Evolutionary conservation across 2,329 filamentous ascomycete species (phyloP).

Genomic region (Exophiala mesophila): DNA sequence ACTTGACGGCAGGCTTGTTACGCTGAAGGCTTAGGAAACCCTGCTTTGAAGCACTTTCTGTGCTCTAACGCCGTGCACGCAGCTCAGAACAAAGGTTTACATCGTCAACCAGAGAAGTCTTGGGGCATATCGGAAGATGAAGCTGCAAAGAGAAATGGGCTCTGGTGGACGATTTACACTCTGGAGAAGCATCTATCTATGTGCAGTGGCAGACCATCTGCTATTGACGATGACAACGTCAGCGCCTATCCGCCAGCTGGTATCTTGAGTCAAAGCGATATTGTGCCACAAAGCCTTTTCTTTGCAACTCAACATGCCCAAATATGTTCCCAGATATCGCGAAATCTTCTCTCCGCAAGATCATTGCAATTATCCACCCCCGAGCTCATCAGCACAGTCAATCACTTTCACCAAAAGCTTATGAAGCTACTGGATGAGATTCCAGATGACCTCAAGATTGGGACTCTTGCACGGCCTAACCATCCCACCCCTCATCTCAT

Average conservation of each 20-base stretch:
- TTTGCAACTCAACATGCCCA: slow-evolving; percentile 1
- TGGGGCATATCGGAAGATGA: slow-evolving; percentile 9
- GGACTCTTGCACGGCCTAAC: slow-evolving; percentile 1
- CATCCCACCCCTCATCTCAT: slow-evolving; percentile 2
- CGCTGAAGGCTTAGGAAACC: slow-evolving; percentile 6
- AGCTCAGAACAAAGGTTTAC: slow-evolving; percentile 9
- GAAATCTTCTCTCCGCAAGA: slow-evolving; percentile 7
- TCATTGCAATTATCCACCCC: slow-evolving; percentile 1
- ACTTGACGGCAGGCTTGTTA: slow-evolving; percentile 2
- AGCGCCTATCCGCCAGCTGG: slow-evolving; percentile 3
- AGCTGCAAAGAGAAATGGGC: slow-evolving; percentile 3
- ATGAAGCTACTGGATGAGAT: slow-evolving; percentile 4
- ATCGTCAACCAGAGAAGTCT: slow-evolving; percentile 9
- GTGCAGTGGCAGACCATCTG: slow-evolving; percentile 7
- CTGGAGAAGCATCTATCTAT: slow-evolving; percentile 9
- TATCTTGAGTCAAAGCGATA: background rate
- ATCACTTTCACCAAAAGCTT: slow-evolving; percentile 5
- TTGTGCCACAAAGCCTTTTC: background rate
- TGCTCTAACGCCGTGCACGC: slow-evolving; percentile 9
- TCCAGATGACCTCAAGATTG: slow-evolving; percentile 3
- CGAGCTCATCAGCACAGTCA: slow-evolving; percentile 6
- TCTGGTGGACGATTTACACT: slow-evolving; percentile 12
- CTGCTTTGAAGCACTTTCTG: slow-evolving; percentile 5
- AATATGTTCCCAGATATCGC: slow-evolving; percentile 4
- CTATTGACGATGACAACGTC: slow-evolving; percentile 11